Percentiles rank a stretch among this genome's conserved stretches.
Conservation (phyloP, 495 filamentous ascomycete genomes). For the Penicillium chermesinum region DNA sequence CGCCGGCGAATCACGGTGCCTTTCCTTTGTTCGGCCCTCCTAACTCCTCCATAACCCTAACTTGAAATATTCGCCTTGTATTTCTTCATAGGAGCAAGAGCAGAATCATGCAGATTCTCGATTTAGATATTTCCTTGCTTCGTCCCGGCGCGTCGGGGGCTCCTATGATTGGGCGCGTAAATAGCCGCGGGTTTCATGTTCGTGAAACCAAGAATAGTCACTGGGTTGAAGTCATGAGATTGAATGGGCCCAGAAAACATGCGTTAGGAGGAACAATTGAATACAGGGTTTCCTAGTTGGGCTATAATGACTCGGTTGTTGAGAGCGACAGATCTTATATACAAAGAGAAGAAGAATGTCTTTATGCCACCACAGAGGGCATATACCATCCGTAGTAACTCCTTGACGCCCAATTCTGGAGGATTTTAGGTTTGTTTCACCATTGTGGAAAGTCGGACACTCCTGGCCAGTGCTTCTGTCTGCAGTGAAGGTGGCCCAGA, state of each 20-base stretch:
- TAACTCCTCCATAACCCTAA: too few species aligned
- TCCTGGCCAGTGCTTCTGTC: neutral
- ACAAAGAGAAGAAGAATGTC: neutral
- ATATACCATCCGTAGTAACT: too few species aligned
- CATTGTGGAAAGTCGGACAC: neutral
- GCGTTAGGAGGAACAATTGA: neutral
- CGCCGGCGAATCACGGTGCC: constrained; percentile 6
- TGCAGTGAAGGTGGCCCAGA: neutral
- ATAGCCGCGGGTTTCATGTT: neutral
- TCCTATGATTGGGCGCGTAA: constrained; percentile 15
- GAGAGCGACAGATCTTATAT: neutral
- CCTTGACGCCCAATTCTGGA: neutral
- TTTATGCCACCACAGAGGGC: neutral
- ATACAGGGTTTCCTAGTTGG: too few species aligned
- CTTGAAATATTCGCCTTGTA: neutral
- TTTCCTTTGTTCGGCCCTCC: neutral
- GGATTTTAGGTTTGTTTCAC: neutral
- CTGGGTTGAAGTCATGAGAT: too few species aligned
- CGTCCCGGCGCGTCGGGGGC: constrained; percentile 5
- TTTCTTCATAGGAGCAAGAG: too few species aligned
- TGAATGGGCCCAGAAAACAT: neutral
- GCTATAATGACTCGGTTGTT: too few species aligned
- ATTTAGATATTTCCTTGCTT: neutral
- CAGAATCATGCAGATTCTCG: neutral
- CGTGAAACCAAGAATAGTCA: neutral